A percentile compares a stretch with the other conserved stretches of the same genome.
Evolutionary conservation across 2,329 filamentous ascomycete genomes (phyloP).

Genomic region (Lanzia echinophila): DNA sequence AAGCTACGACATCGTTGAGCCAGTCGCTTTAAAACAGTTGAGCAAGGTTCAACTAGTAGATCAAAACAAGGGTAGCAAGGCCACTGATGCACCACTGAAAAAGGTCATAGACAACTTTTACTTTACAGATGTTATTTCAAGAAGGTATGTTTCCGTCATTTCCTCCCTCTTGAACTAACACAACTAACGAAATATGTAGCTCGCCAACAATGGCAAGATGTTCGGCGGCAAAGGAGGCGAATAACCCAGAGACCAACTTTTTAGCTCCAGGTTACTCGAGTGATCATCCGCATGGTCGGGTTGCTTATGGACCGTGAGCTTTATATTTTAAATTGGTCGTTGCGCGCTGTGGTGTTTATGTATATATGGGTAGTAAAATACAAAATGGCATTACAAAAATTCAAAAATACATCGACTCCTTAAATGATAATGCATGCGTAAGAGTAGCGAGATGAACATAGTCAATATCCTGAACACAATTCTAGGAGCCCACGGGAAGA

Average conservation of each 20-base stretch:
- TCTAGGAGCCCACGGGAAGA: too few species aligned
- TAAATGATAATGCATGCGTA: too few species aligned
- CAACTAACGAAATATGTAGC: constrained; percentile 40
- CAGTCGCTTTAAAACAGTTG: constrained; percentile 63
- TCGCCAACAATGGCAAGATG: constrained; percentile 98
- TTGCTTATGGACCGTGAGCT: constrained; percentile 29
- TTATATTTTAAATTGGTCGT: constrained; percentile 13
- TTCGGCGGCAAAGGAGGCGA: constrained; percentile 82
- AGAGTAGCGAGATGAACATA: too few species aligned
- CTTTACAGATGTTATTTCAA: constrained; percentile 94
- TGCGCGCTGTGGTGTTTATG: constrained; percentile 27
- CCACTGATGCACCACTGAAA: constrained; percentile 67
- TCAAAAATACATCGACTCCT: not conserved
- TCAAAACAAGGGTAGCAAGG: constrained; percentile 82
- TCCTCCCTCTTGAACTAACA: constrained; percentile 3
- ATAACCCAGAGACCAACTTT: constrained; percentile 71
- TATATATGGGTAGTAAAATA: constrained; percentile 31
- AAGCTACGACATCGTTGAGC: constrained; percentile 86
- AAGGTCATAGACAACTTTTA: constrained; percentile 94
- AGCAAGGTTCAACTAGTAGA: constrained; percentile 95
- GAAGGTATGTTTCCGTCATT: constrained; percentile 58
- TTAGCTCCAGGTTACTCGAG: constrained; percentile 59
- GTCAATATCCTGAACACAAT: too few species aligned
- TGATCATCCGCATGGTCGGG: constrained; percentile 26
- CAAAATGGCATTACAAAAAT: constrained; percentile 14